Evolutionary conservation across 768 basidiomycete species (phyloP).

Genomic region (Neoboletus magnificus): DNA sequence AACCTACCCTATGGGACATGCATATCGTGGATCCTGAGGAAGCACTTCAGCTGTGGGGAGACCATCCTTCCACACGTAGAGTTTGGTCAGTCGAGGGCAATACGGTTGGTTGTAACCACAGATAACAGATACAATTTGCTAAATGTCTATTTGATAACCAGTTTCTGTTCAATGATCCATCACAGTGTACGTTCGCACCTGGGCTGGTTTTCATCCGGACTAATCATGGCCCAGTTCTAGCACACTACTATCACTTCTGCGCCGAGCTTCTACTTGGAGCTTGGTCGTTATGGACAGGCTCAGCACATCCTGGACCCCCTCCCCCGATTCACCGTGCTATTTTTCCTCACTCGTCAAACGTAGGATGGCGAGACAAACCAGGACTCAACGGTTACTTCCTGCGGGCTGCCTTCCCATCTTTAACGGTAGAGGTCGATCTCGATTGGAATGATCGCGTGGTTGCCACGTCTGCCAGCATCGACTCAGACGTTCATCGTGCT

Average conservation of each 20-base stretch:
- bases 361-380: conserved; percentile 72
- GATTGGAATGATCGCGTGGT: conserved; percentile 70
- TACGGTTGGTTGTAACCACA: conserved; percentile 47
- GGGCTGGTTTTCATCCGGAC: background rate
- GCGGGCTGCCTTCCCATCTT: conserved; percentile 67
- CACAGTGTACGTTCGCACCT: conserved; percentile 44
- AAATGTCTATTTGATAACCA: conserved; percentile 18
- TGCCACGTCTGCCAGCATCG: conserved; percentile 19
- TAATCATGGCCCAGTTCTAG: conserved; percentile 45
- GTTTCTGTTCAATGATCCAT: conserved; percentile 65
- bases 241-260: conserved; percentile 85
- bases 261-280: conserved; percentile 77
- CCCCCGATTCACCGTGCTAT: conserved; percentile 67
- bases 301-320: conserved; percentile 36
- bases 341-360: conserved; percentile 57
- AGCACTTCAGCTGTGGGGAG: conserved; percentile 62
- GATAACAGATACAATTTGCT: background rate
- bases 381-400: conserved; percentile 78
- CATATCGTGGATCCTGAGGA: conserved; percentile 56
- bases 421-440: conserved; percentile 61
- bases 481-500: conserved; percentile 40
- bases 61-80: conserved; percentile 40
- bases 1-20: conserved; percentile 65
- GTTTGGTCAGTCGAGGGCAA: conserved; percentile 70
- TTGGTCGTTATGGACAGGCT: conserved; percentile 71